Evolutionary conservation across 352 stramenopile genomes (phyloP).

Genomic region (Globisporangium cystogenes): DNA sequence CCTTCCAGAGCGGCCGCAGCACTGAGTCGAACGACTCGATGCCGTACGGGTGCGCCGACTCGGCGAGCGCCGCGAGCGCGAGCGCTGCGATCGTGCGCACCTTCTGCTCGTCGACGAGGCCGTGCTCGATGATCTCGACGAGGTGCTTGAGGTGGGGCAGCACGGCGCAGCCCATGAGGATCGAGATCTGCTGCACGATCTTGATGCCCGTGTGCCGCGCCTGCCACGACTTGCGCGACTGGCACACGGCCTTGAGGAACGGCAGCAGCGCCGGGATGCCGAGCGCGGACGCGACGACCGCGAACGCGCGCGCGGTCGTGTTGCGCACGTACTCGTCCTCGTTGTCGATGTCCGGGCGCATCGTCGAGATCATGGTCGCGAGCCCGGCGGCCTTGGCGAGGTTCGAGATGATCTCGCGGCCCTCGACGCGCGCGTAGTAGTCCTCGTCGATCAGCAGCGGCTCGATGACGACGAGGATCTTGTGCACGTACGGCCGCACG

Average conservation of each 20-base stretch:
- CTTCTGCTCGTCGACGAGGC: conserved; percentile 98
- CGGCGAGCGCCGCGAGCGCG: conserved; percentile 95
- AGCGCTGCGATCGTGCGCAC: conserved; percentile 98
- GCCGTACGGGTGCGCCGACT: conserved; percentile 98
- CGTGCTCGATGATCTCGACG: conserved; percentile 98
- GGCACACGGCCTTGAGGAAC: conserved; percentile 99
- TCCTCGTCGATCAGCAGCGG: conserved; percentile 99
- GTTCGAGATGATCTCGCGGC: conserved; percentile 99
- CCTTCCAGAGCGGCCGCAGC: conserved; percentile 96
- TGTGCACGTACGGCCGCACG: conserved; percentile 98
- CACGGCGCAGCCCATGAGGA: conserved; percentile 98
- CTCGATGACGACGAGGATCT: conserved; percentile 99
- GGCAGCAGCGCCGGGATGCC: conserved; percentile 96
- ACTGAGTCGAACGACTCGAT: conserved; percentile 99
- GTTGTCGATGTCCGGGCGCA: conserved; percentile 99
- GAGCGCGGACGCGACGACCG: conserved; percentile 98
- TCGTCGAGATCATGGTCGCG: conserved; percentile 99
- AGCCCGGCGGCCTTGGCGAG: conserved; percentile 98
- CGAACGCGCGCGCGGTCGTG: conserved; percentile 97
- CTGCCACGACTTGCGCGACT: conserved; percentile 98
- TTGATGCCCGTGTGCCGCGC: conserved; percentile 99
- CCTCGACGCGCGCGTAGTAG: conserved; percentile 99
- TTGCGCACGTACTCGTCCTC: conserved; percentile 99
- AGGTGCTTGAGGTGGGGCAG: conserved; percentile 97
- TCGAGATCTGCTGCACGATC: conserved; percentile 99